Evolutionary conservation across 805 yeast species (phyloP), one percentile per base, ranked within the genome.

Genomic region (Ogataea siamensis): DNA sequence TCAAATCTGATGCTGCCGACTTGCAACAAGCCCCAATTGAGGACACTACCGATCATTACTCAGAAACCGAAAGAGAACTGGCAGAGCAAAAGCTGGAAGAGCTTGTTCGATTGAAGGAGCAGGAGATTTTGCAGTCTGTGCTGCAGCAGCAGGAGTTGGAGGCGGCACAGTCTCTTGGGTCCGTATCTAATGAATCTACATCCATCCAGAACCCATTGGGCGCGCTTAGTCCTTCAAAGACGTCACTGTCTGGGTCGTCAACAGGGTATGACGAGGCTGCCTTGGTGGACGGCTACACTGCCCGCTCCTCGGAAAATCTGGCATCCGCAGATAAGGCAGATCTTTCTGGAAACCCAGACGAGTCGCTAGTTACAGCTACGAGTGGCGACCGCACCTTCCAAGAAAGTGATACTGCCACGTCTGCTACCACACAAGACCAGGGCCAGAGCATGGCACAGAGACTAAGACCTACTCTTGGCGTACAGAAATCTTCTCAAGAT

Each of bases 371-470:
- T 18, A 50, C 45, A 2, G 40, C 35, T 7, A 30, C 45, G 6
- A 44, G 43, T 22, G 37, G 37, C 5, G 30, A 32, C 18, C 37
- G 28, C 5, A 31, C 32, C 2, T 28, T 41, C 23, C 42, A 31
- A 12, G 41, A 33, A 10, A 33, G 19, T 6, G 32, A 39, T 11
- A 32, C 42, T 5, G 34, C 32, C n/a, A 34, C 43, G n/a, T 32
- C 41, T 5, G 24, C 40, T 18, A 22, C 40, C 13, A 34, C 27
- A 10, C 43, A 38, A 23, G 46, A 28, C 5, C 42, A 30, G 16
- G 42, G 40, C 10, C 45, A 47, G 27, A 52, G 58, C 21, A 68
- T 73, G 71, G 79, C 79, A 5, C 71, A 71, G 39, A 68, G 70
- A 35, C 45, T 73, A 14, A 66, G 77, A 37, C 63, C 73, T 5